These are phyloP conservation scores for Chlamydomonas sp. DNA, from an alignment of 139 green algal genomes.

Conservation along the genomic window DNA sequence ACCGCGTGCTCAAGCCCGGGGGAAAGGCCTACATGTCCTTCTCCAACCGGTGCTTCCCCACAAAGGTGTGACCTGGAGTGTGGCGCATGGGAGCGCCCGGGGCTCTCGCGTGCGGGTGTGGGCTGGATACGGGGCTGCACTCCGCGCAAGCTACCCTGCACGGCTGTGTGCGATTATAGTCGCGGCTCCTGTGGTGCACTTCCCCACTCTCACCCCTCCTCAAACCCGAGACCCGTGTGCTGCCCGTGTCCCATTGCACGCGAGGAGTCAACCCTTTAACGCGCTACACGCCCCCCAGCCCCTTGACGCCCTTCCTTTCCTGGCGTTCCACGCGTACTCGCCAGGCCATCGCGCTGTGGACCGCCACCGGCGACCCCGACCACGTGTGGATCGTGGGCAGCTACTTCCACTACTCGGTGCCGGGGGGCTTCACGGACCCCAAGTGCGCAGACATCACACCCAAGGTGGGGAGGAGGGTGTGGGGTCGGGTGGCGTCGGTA, in stretches of 20 bases:
- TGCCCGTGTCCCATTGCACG: too few relatives aligned
- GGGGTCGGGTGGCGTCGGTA: background rate
- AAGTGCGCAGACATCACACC: slow-evolving; percentile 83
- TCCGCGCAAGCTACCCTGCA: too few relatives aligned
- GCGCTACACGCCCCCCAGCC: too few relatives aligned
- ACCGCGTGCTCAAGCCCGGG: slow-evolving; percentile 87
- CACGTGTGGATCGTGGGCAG: slow-evolving; percentile 87
- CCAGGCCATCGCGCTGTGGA: slow-evolving; percentile 49
- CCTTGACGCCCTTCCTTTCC: too few relatives aligned
- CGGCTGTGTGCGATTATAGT: too few relatives aligned
- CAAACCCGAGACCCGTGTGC: too few relatives aligned
- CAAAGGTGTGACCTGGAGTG: slow-evolving; percentile 61
- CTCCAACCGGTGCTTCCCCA: slow-evolving; percentile 93
- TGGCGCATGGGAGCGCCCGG: too few relatives aligned
- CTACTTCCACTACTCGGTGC: slow-evolving; percentile 93
- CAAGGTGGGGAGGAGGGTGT: slow-evolving; percentile 27
- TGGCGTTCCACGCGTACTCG: background rate
- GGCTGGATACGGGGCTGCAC: too few relatives aligned
- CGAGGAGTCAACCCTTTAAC: too few relatives aligned
- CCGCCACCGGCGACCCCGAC: slow-evolving; percentile 52
- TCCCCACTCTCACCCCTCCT: too few relatives aligned
- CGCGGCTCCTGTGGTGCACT: too few relatives aligned
- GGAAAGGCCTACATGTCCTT: slow-evolving; percentile 86
- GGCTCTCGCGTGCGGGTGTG: too few relatives aligned
- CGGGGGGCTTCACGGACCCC: slow-evolving; percentile 74